Base-by-base conservation (phyloP, 345 rosid species). In the Lepidium didymum region DNA sequence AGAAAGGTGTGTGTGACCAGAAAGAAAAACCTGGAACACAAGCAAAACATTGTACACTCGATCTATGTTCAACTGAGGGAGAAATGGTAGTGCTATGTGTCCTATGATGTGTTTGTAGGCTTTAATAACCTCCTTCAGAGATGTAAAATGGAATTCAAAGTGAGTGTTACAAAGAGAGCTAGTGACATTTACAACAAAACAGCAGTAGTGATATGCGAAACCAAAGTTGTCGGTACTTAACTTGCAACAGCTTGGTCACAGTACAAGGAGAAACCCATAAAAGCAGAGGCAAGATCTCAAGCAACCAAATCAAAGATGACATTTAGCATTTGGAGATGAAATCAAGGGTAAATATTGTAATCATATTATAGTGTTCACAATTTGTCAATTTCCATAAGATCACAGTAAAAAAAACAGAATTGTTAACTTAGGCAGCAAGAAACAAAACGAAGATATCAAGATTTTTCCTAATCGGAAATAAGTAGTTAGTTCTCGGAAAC, bases 21-120 rank as follows among this genome's bases (percentile, higher is more conserved):
- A 67, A 45, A 37, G 31, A 27, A 34, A 31, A 43, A 84, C 91
- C 88, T 86, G 83, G 59, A 88, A 67, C 62, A 88, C 64, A 38
- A 74, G 68, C 42, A 88, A 77, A 56, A 75, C 72, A 51, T 83
- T 65, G 77, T 77, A 80, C n/a, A 59, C 79, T 19, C 78, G 81
- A 41, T 1, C 4, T 4, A 78, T 38, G 0, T 8, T 37, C 1
- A 16, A 50, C 0, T 47, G 62, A 1, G 73, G 7, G 12, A 74
- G 58, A 40, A 0, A 4, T 0, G 75, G 76, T 33, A 50, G 16
- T 52, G 37, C 10, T 25, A 80, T 66, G 16, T 10, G 15, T 19
- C 44, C 31, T 11, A 2, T 2, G 1, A 37, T 1, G 18, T 38
- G 12, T 23, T 12, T 23, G 77, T 59, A 82, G 27, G 45, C 73